Base-by-base conservation (phyloP, 2,329 filamentous ascomycete genomes). In the Fusarium sp. region DNA sequence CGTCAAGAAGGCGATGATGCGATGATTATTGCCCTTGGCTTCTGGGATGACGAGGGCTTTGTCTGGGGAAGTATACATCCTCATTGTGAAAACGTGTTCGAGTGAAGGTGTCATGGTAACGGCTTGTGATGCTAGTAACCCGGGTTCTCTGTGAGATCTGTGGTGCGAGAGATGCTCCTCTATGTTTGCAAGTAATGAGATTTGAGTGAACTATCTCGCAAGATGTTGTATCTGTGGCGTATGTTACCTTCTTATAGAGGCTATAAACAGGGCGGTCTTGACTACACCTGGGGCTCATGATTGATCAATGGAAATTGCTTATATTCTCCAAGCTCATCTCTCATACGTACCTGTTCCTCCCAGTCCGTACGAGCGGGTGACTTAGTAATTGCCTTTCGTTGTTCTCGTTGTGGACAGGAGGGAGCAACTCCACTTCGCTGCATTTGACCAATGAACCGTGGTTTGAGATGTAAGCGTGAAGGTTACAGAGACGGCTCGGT, bases 1-100 rank as follows among this genome's bases (percentile, higher is more conserved):
- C 2, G 60, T 57, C 31, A 65, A 17, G 9, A 65, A 65, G 4
- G 62, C 62, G 10, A 65, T n/a, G 0, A 65, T 65, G 2, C 62
- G 60, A 4, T 65, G 60, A 2, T 64, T 57, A 4, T 33, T 65
- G 3, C 62, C 29, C n/a, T 57, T 65, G 3, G 36, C 62, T 22
- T 65, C 60, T 0, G 62, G 60, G 6, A 65, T 57, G 1, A 65
- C 49, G 2, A 65, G 31, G 9, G 62, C 47, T 7, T 65, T 65
- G 5, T 41, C 31, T 0, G 62, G 25, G 3, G 47, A 31, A 5
- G 62, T 65, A 33, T 38, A 65, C 15, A 65, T 22, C 36, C 60
- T 33, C 62, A 65, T 42, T 1, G 62, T 57, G 8, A 65, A 65
- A 7, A 49, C 42, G 2, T 25, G 62, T 5, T 65, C 60, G 0